A percentile compares a stretch with the other conserved stretches of the same genome.
These are phyloP conservation scores for Podaxis mareebaensis DNA, from an alignment of 768 basidiomycete species.

Conservation along the genomic window DNA sequence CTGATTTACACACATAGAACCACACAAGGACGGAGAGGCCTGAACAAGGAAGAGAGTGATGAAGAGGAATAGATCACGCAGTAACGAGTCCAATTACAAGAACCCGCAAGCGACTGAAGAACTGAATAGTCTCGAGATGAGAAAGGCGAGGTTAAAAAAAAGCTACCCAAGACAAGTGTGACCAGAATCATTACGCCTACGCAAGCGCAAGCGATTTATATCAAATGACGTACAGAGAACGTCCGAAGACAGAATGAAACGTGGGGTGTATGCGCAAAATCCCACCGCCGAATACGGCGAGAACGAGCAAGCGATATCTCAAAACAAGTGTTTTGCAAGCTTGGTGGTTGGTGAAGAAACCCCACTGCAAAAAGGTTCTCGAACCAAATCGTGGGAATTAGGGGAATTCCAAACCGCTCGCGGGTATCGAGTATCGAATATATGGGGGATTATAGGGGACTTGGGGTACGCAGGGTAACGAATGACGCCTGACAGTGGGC, in stretches of 20 bases:
- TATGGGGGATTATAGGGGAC: conserved; percentile 17
- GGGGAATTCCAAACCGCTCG: conserved; percentile 26
- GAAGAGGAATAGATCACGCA: background rate
- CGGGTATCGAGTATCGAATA: conserved; percentile 39
- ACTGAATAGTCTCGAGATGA: conserved; percentile 3
- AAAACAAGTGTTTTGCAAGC: background rate
- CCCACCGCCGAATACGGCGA: background rate
- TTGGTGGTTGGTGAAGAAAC: background rate
- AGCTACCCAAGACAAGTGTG: background rate
- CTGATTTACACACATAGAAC: conserved; percentile 14
- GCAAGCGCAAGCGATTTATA: conserved; percentile 2
- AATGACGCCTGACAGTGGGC: background rate
- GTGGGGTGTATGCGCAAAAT: background rate
- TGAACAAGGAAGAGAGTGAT: background rate
- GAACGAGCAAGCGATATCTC: background rate
- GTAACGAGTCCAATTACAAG: background rate
- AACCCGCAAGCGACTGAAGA: background rate
- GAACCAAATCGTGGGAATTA: background rate
- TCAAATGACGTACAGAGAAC: background rate
- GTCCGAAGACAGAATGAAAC: background rate
- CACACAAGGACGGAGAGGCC: background rate
- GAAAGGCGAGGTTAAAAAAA: background rate
- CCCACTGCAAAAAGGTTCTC: background rate
- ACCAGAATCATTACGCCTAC: background rate
- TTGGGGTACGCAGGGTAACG: conserved; percentile 18